phyloP scores from a whole-genome alignment of 257 asterid species.

The Cinchona pubescens region DNA sequence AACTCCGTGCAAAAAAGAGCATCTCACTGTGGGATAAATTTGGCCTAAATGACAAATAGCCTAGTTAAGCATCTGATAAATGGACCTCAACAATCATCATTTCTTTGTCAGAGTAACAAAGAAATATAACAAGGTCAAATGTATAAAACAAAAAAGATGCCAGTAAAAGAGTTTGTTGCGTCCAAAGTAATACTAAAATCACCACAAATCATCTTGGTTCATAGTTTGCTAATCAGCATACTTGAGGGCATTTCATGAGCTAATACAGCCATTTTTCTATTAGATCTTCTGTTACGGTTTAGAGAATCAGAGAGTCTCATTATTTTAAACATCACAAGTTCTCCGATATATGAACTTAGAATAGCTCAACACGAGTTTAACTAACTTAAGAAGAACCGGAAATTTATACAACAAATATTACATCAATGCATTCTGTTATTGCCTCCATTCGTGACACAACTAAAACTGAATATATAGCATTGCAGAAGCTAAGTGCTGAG shows the following conservation, averaged over 20 bases:
- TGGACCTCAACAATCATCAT: no score
- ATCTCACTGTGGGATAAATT: neutral
- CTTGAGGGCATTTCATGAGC: neutral
- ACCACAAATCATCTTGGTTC: neutral
- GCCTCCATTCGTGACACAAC: neutral
- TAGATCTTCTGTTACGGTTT: neutral
- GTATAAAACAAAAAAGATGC: neutral
- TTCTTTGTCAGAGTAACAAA: neutral
- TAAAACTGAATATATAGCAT: neutral
- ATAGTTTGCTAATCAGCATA: neutral
- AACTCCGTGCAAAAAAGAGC: no score
- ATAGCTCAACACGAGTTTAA: neutral
- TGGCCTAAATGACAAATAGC: neutral
- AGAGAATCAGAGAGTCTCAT: neutral
- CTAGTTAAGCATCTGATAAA: neutral
- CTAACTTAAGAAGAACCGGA: neutral
- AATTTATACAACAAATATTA: neutral
- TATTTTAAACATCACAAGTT: neutral
- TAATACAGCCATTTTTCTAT: neutral
- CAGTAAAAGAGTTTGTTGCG: neutral
- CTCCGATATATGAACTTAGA: neutral
- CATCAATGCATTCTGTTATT: neutral
- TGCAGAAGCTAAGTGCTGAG: slow-evolving; percentile 44
- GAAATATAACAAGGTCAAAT: neutral
- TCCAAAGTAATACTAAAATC: neutral